phyloP scores from a whole-genome alignment of 2,329 filamentous ascomycete genomes.

The Paraphoma sp. region DNA sequence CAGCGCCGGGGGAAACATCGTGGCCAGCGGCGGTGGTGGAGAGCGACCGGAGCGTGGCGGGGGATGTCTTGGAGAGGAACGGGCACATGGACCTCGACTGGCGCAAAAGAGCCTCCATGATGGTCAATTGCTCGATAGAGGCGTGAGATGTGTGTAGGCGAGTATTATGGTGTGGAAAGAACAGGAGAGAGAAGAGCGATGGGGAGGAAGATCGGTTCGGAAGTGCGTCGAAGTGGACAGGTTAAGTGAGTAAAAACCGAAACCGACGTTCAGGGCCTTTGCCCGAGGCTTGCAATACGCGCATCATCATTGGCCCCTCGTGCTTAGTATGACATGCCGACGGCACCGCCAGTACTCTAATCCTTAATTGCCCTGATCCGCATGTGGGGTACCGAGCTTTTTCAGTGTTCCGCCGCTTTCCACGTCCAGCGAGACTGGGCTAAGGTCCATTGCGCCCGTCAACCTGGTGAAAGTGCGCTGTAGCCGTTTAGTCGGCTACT shows the following conservation, averaged over 20 bases:
- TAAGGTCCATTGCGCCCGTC: background rate
- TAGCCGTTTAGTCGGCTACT: background rate
- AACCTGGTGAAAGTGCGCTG: background rate
- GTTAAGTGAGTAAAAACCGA: background rate
- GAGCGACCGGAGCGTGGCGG: slow-evolving; percentile 87
- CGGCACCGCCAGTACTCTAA: slow-evolving; percentile 11
- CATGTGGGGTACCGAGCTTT: slow-evolving; percentile 8
- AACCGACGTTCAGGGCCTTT: background rate
- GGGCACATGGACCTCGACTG: slow-evolving; percentile 97
- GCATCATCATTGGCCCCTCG: slow-evolving; percentile 27
- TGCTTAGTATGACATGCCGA: slow-evolving; percentile 12
- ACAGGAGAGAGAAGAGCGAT: background rate
- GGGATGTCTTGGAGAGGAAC: slow-evolving; percentile 93
- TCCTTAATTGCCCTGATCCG: slow-evolving; percentile 22
- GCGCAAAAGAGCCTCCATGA: slow-evolving; percentile 92
- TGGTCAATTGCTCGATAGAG: slow-evolving; percentile 25
- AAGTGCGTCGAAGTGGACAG: slow-evolving; percentile 22
- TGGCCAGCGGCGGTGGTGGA: slow-evolving; percentile 73
- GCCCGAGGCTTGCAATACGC: slow-evolving; percentile 19
- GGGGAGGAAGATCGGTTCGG: slow-evolving; percentile 4
- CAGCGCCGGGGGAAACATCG: slow-evolving; percentile 77
- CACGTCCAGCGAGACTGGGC: background rate
- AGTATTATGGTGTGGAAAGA: background rate
- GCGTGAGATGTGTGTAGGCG: background rate
- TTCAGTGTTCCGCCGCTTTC: background rate